Conservation (phyloP, 352 stramenopile genomes). For the Globisporangium parvum region DNA sequence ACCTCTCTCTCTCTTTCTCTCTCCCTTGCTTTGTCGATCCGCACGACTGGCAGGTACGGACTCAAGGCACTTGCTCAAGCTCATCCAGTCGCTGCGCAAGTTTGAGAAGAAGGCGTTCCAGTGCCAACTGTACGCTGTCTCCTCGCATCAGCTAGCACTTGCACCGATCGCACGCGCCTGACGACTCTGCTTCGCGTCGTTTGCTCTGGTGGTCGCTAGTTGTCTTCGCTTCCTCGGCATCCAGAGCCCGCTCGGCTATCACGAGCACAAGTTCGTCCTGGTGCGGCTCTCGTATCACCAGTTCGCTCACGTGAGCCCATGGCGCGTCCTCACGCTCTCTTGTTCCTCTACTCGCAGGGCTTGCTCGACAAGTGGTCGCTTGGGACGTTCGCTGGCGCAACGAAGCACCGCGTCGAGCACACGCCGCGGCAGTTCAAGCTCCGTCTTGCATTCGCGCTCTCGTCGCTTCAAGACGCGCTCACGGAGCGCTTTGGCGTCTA, state of each 20-base stretch:
- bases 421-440: constrained; percentile 57
- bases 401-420: constrained; percentile 50
- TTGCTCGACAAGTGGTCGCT: constrained; percentile 59
- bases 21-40: too few species aligned
- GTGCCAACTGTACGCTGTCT: constrained; percentile 41
- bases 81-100: constrained; percentile 75
- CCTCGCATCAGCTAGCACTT: too few species aligned
- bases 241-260: constrained; percentile 53
- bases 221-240: constrained; percentile 67
- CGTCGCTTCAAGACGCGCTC: constrained; percentile 50
- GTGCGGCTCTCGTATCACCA: constrained; percentile 13
- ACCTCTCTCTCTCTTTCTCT: neutral
- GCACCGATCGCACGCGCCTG: constrained; percentile 1
- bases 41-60: constrained; percentile 32
- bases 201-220: constrained; percentile 11
- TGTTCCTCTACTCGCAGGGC: constrained; percentile 11
- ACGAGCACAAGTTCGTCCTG: constrained; percentile 75
- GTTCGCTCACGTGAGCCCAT: neutral
- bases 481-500: constrained; percentile 60
- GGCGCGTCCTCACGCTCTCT: neutral
- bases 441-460: constrained; percentile 37
- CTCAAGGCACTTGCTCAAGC: constrained; percentile 71
- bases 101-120: constrained; percentile 60
- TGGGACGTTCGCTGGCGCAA: constrained; percentile 42
- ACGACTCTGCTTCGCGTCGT: neutral